Conservation (phyloP, 148 eudicot species). For the Fagopyrum tataricum region DNA sequence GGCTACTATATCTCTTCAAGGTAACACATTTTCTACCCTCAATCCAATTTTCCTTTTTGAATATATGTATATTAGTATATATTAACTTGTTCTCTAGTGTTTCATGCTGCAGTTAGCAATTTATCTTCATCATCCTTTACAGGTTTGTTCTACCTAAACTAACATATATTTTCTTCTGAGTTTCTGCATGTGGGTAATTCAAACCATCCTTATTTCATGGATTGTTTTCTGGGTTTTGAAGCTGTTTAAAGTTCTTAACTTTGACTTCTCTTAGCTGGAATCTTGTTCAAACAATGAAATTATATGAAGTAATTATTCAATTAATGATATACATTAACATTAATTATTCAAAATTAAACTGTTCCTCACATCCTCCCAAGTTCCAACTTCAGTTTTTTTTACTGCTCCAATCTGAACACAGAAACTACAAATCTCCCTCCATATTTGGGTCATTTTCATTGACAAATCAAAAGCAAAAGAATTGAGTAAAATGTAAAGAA, state of each 20-base stretch:
- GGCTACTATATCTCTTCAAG: background rate
- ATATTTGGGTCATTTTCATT: background rate
- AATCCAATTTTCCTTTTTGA: background rate
- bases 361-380: background rate
- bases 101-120: background rate
- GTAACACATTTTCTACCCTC: background rate
- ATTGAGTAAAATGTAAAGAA: background rate
- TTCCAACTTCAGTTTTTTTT: slow-evolving; percentile 1
- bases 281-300: background rate
- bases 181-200: background rate
- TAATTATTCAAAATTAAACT: background rate
- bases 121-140: background rate
- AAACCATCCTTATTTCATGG: background rate
- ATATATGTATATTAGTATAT: background rate
- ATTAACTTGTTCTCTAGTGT: background rate
- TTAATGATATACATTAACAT: background rate
- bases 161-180: background rate
- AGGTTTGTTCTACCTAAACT: background rate
- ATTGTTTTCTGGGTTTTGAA: background rate
- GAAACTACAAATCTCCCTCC: background rate
- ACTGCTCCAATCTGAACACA: background rate
- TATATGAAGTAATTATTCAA: too few species aligned
- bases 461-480: background rate
- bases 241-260: background rate
- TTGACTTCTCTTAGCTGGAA: background rate